Evolutionary conservation across 2,329 filamentous ascomycete species (phyloP).

Genomic region (Thelonectria olida): DNA sequence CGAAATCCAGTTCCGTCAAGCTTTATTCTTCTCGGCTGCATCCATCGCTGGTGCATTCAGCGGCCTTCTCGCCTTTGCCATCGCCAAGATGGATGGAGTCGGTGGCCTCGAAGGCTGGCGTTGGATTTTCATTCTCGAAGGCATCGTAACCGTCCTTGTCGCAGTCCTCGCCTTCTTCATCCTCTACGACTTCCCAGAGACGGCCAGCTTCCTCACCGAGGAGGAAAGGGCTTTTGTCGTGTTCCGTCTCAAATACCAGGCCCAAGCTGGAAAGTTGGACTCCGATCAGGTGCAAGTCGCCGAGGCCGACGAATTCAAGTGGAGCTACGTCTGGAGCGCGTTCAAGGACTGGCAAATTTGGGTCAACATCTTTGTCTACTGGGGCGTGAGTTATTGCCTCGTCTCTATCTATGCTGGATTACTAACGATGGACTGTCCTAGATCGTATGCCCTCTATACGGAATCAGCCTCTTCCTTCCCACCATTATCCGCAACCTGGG

Average conservation of each 20-base stretch:
- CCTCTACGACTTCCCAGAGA: conserved; percentile 83
- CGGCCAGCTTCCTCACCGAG: conserved; percentile 76
- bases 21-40: conserved; percentile 85
- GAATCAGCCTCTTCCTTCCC: conserved; percentile 68
- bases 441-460: conserved; percentile 62
- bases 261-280: conserved; percentile 39
- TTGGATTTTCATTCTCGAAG: conserved; percentile 77
- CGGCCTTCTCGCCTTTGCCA: conserved; percentile 75
- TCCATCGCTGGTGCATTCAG: conserved; percentile 82
- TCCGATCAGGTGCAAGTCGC: conserved; percentile 53
- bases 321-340: conserved; percentile 77
- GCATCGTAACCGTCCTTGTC: conserved; percentile 73
- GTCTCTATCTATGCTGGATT: conserved; percentile 15
- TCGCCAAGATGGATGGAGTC: conserved; percentile 74
- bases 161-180: conserved; percentile 74
- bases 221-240: conserved; percentile 77
- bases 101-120: conserved; percentile 68
- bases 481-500: conserved; percentile 70
- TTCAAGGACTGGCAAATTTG: conserved; percentile 84
- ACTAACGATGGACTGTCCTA: background rate
- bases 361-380: conserved; percentile 68
- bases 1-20: conserved; percentile 64
- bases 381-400: conserved; percentile 62
- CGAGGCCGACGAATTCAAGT: conserved; percentile 78
- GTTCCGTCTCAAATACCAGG: conserved; percentile 74